phyloP scores from a whole-genome alignment of 2,329 filamentous ascomycete genomes.

The Aureobasidium musti region DNA sequence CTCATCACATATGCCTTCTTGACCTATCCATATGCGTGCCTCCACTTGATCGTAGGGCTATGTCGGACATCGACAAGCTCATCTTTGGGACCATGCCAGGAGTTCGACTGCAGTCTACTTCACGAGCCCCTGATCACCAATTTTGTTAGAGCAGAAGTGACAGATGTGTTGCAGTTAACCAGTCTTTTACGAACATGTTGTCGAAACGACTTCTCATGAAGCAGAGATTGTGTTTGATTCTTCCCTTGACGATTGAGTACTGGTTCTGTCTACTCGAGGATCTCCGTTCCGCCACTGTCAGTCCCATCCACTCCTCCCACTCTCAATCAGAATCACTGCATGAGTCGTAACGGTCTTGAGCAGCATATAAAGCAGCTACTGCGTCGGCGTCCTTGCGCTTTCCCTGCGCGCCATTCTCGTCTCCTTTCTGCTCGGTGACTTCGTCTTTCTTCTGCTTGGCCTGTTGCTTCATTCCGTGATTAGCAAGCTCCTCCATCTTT shows the following conservation, averaged over 20 bases:
- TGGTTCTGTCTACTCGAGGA: neutral
- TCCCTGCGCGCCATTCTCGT: neutral
- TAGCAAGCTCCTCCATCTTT: neutral
- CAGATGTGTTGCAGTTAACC: too few species aligned
- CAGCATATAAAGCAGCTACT: neutral
- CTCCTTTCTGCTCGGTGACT: neutral
- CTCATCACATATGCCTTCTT: too few species aligned
- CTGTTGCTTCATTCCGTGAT: too few species aligned
- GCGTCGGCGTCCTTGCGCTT: neutral
- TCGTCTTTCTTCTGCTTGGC: neutral
- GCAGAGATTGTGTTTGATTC: neutral
- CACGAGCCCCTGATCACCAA: too few species aligned
- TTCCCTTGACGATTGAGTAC: neutral
- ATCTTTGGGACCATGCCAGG: too few species aligned
- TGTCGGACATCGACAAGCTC: too few species aligned
- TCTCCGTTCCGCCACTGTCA: neutral
- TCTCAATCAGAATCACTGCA: neutral
- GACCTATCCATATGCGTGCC: too few species aligned
- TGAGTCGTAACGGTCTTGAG: neutral
- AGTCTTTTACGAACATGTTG: too few species aligned
- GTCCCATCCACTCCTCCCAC: neutral
- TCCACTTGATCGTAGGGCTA: too few species aligned
- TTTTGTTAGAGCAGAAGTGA: too few species aligned
- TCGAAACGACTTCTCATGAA: neutral
- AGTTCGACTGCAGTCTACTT: too few species aligned